Evolutionary conservation across 106 monocot genomes (phyloP).

Genomic region (Amphibolis antarctica): DNA sequence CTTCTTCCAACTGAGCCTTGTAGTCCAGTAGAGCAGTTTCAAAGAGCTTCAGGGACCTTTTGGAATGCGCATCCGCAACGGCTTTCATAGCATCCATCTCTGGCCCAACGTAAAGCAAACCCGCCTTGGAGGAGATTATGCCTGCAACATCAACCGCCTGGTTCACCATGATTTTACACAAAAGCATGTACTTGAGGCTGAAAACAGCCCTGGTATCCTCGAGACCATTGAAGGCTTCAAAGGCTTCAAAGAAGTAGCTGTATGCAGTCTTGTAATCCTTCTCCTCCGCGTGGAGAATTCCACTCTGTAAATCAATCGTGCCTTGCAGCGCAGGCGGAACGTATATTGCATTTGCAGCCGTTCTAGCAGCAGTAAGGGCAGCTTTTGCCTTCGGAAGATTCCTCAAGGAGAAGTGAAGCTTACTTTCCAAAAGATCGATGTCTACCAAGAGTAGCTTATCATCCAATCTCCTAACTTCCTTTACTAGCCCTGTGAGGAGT

Average conservation of each 20-base stretch:
- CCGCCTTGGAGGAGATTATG: conserved; percentile 93
- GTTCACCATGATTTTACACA: conserved; percentile 97
- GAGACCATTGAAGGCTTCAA: conserved; percentile 87
- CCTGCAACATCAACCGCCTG: conserved; percentile 91
- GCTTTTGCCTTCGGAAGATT: conserved; percentile 96
- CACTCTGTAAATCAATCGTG: conserved; percentile 82
- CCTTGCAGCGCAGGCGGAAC: conserved; percentile 93
- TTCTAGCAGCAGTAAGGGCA: conserved; percentile 81
- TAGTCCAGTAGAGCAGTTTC: conserved; percentile 67
- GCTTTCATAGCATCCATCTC: conserved; percentile 97
- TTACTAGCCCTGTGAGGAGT: conserved; percentile 62
- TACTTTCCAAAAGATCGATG: conserved; percentile 85
- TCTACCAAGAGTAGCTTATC: conserved; percentile 88
- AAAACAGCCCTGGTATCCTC: conserved; percentile 74
- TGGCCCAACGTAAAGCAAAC: conserved; percentile 65
- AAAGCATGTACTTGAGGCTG: conserved; percentile 94
- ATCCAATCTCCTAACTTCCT: conserved; percentile 88
- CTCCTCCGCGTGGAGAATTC: conserved; percentile 91
- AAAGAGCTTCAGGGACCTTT: conserved; percentile 69
- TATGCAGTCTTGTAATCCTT: conserved; percentile 95
- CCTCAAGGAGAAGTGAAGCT: conserved; percentile 83
- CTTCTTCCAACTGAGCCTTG: conserved; percentile 80
- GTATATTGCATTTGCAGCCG: conserved; percentile 91
- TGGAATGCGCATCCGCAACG: conserved; percentile 78
- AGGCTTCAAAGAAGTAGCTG: conserved; percentile 97